Percentiles rank a stretch among this genome's conserved stretches.
Conservation (phyloP, 2,329 filamentous ascomycete genomes). For the Phialocephala subalpina region DNA sequence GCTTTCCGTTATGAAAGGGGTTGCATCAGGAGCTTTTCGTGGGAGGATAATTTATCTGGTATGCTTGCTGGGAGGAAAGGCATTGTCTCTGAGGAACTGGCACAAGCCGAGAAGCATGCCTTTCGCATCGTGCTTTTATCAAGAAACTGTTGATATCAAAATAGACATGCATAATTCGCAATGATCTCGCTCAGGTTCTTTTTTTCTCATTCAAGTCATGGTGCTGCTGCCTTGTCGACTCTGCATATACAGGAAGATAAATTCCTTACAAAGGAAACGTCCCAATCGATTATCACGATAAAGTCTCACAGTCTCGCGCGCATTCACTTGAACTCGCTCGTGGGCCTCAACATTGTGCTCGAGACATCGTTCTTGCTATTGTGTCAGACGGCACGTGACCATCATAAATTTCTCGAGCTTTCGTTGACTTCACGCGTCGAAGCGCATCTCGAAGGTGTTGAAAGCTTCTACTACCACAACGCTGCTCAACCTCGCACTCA, state of each 20-base stretch:
- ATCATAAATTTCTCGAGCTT: not conserved
- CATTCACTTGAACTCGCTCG: too few species aligned
- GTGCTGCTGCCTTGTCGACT: not conserved
- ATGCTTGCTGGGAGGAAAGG: not conserved
- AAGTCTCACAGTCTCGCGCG: too few species aligned
- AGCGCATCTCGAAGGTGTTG: conserved; percentile 1
- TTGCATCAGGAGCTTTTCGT: too few species aligned
- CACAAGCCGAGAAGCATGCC: not conserved
- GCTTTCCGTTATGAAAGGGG: not conserved
- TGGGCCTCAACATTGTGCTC: too few species aligned
- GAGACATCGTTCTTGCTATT: not conserved
- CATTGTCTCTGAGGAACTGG: not conserved
- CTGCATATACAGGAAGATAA: too few species aligned
- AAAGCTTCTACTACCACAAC: conserved; percentile 20
- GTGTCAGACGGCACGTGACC: not conserved
- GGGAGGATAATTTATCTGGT: not conserved
- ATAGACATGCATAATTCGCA: not conserved
- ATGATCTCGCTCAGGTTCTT: not conserved
- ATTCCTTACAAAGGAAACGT: too few species aligned
- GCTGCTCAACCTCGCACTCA: conserved; percentile 9
- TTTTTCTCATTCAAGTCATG: not conserved
- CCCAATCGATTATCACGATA: too few species aligned
- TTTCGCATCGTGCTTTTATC: not conserved
- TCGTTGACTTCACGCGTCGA: not conserved
- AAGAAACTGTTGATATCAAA: not conserved